Base-by-base conservation (phyloP, 495 filamentous ascomycete species). In the Penicillium desertorum region DNA sequence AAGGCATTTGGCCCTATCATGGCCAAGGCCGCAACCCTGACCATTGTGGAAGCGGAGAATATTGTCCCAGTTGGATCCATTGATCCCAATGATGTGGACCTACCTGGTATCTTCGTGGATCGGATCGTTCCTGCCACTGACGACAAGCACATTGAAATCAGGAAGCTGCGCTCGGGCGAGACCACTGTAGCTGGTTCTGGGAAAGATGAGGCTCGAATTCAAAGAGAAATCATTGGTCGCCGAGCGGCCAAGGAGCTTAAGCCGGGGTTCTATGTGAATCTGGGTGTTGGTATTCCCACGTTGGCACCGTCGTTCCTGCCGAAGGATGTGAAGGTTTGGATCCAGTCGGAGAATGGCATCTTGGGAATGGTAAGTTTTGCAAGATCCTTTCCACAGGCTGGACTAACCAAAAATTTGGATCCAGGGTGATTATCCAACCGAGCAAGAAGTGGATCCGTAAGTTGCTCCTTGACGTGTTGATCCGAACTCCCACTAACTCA, bases 261-360 rank as follows among this genome's bases (percentile, higher is more conserved):
- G 77, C 89, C 94, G 59, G 92, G 92, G 58, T 94, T 89, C 81
- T 96, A 96, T 69, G 92, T 91, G 27, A 96, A 96, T 65, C 75
- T 96, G 16, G 92, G 92, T 27, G 92, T 96, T 68, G 92, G 92
- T 70, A 95, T 96, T 79, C 92, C 92, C 10, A 96, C 92, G 72
- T 81, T 93, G 14, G 90, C 92, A 1, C 91, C 92, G 0, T 86
- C 82, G 1, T 96, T 92, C 65, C 81, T 96, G 22, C 89, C 86
- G 9, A 77, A 85, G 20, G 83, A 81, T 16, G 86, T 92, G 34
- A 86, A 90, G 61, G 92, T 96, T 2, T 89, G 89, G 78, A 71
- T 96, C 54, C 92, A 96, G 74, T 90, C 86, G 6, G 92, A 96
- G 75, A 96, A 96, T 71, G 92, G 92, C 8, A 92, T 96, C 46